Evolutionary conservation across 106 monocot species (phyloP).

Genomic region (Amphibolis antarctica): DNA sequence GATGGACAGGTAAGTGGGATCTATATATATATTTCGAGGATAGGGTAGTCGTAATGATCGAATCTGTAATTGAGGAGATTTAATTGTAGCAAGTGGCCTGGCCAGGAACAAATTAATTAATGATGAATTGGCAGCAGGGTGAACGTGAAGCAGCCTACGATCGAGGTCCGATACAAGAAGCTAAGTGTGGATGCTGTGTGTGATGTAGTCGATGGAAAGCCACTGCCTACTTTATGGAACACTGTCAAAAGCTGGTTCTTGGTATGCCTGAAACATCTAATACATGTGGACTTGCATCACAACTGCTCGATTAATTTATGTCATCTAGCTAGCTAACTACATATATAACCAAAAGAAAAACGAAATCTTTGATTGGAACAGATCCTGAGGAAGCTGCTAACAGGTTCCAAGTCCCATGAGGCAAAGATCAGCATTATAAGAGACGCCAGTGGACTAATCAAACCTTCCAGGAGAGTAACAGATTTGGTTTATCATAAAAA

Average conservation of each 20-base stretch:
- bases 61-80: not conserved
- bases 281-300: not conserved
- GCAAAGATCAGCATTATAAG: conserved; percentile 44
- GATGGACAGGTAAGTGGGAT: conserved; percentile 37
- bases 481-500: no score
- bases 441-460: conserved; percentile 57
- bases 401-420: conserved; percentile 19
- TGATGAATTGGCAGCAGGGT: no score
- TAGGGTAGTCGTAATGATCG: not conserved
- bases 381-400: conserved; percentile 19
- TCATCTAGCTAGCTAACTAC: no score
- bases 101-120: not conserved
- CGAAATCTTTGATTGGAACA: conserved; percentile 9
- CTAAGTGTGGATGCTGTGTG: conserved; percentile 51
- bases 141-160: conserved; percentile 38
- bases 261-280: conserved; percentile 7
- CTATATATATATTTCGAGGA: not conserved
- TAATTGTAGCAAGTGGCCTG: not conserved
- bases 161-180: conserved; percentile 59
- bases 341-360: no score
- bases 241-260: conserved; percentile 25
- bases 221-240: conserved; percentile 59
- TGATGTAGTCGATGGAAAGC: conserved; percentile 61
- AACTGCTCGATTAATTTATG: not conserved
- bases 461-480: conserved; percentile 56